Base-by-base conservation (phyloP, 371 early-diverging fungal genomes). In the Rhizopus stolonifer region DNA sequence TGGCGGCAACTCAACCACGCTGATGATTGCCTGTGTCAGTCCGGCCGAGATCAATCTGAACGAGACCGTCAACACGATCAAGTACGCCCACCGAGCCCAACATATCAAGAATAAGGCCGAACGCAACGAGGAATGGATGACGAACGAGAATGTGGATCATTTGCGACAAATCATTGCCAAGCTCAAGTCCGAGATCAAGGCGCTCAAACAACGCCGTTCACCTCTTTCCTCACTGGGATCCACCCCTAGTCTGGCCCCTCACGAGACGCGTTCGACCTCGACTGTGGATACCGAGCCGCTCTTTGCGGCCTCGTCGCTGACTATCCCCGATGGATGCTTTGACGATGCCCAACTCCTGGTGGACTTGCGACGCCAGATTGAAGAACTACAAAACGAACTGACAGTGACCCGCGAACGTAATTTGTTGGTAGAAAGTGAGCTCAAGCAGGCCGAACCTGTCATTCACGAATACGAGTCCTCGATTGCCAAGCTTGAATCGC, bases 1-100 rank as follows among this genome's bases (percentile, higher is more conserved):
- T 19, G 96, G 96, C 49, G 99, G 98, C 3, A 95, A 93, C 46
- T 81, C 90, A 22, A 84, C 87, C 31, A 91, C 96, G 0, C 60
- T 96, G 18, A 93, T 98, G 94, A 84, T 98, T 49, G 95, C 96
- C 2, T 97, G 97, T 77, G 85, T 95, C 8, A 84, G 87, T 55
- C 89, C 93, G 0, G 83, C 88, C 11, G 88, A 90, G 49, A 56
- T 66, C 45, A 88, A 93, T 69, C 75, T 92, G 53, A 82, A 82
- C 23, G 99, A 99, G 69, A 94, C 99, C 13, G 62, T 65, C 57
- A 96, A 91, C 62, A 96, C 98, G 17, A 82, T 98, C 34, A 86
- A 90, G 54, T 98, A 95, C 63, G 96, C 96, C 3, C 85, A 88
- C 58, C 82, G 96, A 0, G 92, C 94, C 10, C 76, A 92, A 17